Evolutionary conservation across 2,329 filamentous ascomycete species (phyloP).

Genomic region (Didymellaceae sp.): DNA sequence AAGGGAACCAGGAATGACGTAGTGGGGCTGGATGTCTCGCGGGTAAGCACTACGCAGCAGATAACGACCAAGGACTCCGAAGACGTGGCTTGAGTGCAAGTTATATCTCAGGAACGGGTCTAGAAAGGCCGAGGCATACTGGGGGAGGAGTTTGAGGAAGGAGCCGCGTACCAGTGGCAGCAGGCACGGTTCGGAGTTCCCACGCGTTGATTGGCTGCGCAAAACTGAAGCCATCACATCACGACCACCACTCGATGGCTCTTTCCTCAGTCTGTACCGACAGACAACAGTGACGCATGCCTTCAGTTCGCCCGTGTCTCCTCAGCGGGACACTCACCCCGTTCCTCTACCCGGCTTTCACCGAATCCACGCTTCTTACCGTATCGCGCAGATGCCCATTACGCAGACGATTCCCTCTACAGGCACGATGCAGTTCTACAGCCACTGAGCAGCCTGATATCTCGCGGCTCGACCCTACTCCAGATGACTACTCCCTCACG

Average conservation of each 20-base stretch:
- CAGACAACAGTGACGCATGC: conserved; percentile 34
- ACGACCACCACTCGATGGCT: conserved; percentile 1
- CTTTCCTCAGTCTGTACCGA: not conserved
- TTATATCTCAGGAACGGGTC: not conserved
- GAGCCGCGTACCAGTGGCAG: conserved; percentile 2
- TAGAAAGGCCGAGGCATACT: not conserved
- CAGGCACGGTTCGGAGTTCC: conserved; percentile 3
- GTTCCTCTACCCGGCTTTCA: conserved; percentile 55
- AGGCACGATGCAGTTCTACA: conserved; percentile 41
- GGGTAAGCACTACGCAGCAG: conserved; percentile 8
- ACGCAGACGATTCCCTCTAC: conserved; percentile 19
- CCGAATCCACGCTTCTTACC: conserved; percentile 31
- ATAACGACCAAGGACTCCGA: not conserved
- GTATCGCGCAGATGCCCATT: conserved; percentile 27
- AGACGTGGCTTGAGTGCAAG: not conserved
- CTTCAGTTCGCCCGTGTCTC: conserved; percentile 35
- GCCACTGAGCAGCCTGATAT: conserved; percentile 19
- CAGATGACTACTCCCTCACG: conserved; percentile 81
- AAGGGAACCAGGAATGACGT: conserved; percentile 5
- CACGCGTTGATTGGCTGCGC: conserved; percentile 21
- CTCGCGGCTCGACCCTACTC: conserved; percentile 72
- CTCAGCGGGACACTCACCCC: conserved; percentile 50
- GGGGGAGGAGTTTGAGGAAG: conserved; percentile 1
- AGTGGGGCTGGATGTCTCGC: not conserved
- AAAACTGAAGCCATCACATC: conserved; percentile 18